These are phyloP conservation scores for Plasmodium adleri DNA, from an alignment of 169 alveolate species.

Conservation along the genomic window DNA sequence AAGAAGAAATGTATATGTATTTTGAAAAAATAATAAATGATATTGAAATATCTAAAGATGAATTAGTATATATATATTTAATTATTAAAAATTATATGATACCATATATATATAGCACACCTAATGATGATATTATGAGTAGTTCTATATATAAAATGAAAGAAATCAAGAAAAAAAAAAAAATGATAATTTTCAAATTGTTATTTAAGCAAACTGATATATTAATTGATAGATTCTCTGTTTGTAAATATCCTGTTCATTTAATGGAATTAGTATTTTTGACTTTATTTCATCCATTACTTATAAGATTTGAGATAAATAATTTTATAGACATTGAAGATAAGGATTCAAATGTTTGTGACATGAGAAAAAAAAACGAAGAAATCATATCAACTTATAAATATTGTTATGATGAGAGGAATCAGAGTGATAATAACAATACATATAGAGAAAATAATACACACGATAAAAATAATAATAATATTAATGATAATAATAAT, in stretches of 20 bases:
- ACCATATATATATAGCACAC: conserved; percentile 7
- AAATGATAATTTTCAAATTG: background rate
- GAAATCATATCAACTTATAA: too few relatives aligned
- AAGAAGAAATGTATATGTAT: conserved; percentile 5
- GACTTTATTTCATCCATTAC: conserved; percentile 30
- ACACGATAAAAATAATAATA: background rate
- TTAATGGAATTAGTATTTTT: conserved; percentile 21
- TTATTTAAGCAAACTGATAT: conserved; percentile 33
- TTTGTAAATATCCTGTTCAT: conserved; percentile 33
- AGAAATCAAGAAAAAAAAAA: background rate
- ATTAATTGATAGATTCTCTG: conserved; percentile 28
- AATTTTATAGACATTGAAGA: background rate
- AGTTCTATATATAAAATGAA: background rate
- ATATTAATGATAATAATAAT: background rate
- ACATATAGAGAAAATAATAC: background rate
- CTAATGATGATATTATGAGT: background rate
- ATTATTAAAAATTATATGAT: conserved; percentile 19
- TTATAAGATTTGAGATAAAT: conserved; percentile 29
- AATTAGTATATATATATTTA: conserved; percentile 21
- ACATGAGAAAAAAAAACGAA: too few relatives aligned
- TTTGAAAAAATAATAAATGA: conserved; percentile 30
- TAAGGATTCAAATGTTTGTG: background rate
- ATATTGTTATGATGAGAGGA: background rate
- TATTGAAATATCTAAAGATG: conserved; percentile 51
- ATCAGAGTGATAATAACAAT: background rate